Conservation (phyloP, 345 rosid genomes). For the Heritiera fomes region DNA sequence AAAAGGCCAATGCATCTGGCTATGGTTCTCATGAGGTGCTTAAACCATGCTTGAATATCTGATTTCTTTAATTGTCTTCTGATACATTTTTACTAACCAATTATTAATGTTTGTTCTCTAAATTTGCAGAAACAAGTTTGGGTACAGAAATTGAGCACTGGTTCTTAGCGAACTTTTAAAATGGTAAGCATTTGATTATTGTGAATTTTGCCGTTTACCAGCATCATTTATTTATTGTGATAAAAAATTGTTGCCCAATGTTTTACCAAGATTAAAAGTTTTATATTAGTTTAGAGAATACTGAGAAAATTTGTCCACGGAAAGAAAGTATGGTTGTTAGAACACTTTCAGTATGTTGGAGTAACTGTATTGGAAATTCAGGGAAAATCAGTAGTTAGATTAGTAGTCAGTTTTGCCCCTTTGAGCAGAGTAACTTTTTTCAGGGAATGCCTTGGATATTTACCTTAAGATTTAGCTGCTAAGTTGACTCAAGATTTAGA, state of each 20-base stretch:
- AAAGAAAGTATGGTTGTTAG: not conserved
- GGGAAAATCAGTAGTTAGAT: not conserved
- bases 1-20: slow-evolving; percentile 36
- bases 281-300: not conserved
- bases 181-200: slow-evolving; percentile 32
- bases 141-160: slow-evolving; percentile 64
- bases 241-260: not conserved
- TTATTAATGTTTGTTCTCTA: not conserved
- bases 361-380: not conserved
- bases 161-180: slow-evolving; percentile 33
- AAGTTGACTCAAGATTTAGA: not conserved
- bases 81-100: not conserved
- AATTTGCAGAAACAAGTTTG: slow-evolving; percentile 60
- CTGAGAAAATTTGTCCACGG: not conserved
- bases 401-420: not conserved
- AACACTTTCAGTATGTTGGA: not conserved
- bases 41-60: not conserved
- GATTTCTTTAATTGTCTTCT: slow-evolving; percentile 4
- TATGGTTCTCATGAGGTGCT: slow-evolving; percentile 47
- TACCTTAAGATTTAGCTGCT: not conserved
- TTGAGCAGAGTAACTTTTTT: not conserved
- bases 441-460: not conserved
- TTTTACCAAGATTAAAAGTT: not conserved
- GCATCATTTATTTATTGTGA: not conserved
- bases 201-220: not conserved